Evolutionary conservation across 2,329 filamentous ascomycete species (phyloP), one percentile per base, ranked within the genome.

Genomic region (Phialocephala sp.): DNA sequence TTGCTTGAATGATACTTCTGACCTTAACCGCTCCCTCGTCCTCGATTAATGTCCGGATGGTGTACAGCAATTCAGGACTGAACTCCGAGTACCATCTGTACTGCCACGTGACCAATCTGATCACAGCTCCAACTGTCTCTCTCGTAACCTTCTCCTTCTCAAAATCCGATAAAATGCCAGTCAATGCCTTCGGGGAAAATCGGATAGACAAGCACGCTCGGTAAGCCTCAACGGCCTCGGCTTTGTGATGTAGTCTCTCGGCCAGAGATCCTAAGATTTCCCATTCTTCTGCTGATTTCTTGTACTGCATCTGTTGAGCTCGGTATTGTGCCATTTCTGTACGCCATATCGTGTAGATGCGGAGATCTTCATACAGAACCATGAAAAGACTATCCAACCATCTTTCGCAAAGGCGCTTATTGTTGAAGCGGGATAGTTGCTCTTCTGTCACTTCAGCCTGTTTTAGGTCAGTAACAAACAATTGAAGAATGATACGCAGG

Each of bases 71-170:
- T 70, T 94, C 89, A 0, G 95, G 95, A 20, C 94, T 97, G 80
- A 99, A 99, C 86, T 99, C 95, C 64, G 94, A 97, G 81, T 99
- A 99, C 95, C 95, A 99, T 72, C 95, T 86, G 80, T 97, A 99
- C 80, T 99, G 95, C 95, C 95, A 99, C 14, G 94, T 95, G 39
- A 98, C 92, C 50, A 99, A 83, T 60, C 93, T 85, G 71, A 99
- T 97, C 65, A 97, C 84, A n/a, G 92, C 89, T 35, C 89, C 91
- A 8, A 98, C 85, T 64, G 90, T 92, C 67, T 93, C 91, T 67
- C 93, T 84, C 3, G 92, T 93, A 79, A 92, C 92, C 74, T 91
- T 91, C 65, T 85, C 85, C 76, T 87, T 87, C 79, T 96, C 91
- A 72, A 93, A 93, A 57, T 92, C 85, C 62, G 88, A 89, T 59